phyloP scores from a whole-genome alignment of 139 green algal species.

The Microglena sp. region DNA sequence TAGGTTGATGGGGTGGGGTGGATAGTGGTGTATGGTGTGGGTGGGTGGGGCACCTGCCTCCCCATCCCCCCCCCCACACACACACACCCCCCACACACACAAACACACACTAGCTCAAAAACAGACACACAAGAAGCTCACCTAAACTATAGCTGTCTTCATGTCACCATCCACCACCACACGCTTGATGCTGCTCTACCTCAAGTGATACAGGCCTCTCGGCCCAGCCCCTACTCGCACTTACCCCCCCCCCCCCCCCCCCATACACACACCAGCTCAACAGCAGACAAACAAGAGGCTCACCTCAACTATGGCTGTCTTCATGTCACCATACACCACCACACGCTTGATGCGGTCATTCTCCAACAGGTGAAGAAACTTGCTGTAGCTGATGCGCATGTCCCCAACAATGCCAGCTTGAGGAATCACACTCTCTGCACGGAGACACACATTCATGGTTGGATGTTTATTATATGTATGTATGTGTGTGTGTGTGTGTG shows the following conservation, averaged over 20 bases:
- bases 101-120: background rate
- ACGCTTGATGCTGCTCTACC: constrained; percentile 42
- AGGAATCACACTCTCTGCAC: constrained; percentile 33
- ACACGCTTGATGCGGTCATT: constrained; percentile 45
- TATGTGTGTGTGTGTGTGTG: constrained; percentile 2
- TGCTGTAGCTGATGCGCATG: constrained; percentile 55
- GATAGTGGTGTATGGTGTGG: background rate
- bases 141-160: constrained; percentile 50
- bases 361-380: constrained; percentile 56
- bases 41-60: background rate
- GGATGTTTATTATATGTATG: background rate
- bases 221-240: too few relatives aligned
- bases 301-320: constrained; percentile 53
- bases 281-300: background rate
- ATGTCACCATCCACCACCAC: constrained; percentile 52
- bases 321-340: constrained; percentile 50
- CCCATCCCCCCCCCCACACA: background rate
- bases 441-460: background rate
- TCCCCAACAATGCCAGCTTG: constrained; percentile 36
- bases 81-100: background rate
- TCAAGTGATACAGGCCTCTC: constrained; percentile 51
- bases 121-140: constrained; percentile 11
- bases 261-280: background rate
- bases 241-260: too few relatives aligned
- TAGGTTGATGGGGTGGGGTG: too few relatives aligned